Evolutionary conservation across 345 rosid genomes (phyloP), one percentile per base, ranked within the genome.

Genomic region (Excoecaria cochinchinensis): DNA sequence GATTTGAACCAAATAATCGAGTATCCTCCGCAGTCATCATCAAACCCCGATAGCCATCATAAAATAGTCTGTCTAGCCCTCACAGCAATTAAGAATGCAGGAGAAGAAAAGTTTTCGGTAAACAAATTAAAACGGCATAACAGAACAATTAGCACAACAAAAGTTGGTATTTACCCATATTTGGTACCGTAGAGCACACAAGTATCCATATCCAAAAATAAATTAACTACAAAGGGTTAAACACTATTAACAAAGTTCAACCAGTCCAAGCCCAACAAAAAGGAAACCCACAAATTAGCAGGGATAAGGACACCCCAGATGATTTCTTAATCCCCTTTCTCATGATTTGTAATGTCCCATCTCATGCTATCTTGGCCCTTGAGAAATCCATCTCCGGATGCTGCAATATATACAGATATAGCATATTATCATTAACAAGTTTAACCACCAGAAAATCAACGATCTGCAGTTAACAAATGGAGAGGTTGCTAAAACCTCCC

Each of bases 321-420:
- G n/a, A 44, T 13, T 72, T 55, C 47, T 22, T 46, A 14, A 44
- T 22, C 59, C 46, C 56, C 36, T 40, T 9, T 24, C 15, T 3
- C 8, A 69, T 39, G 24, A 9, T 58, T 58, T 9, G 11, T 51
- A 40, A 53, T 57, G 1, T 63, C 31, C 51, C 58, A 9, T 38
- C 36, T 60, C 78, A 92, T 61, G 87, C 74, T 14, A 93, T 78
- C 91, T 95, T 93, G 57, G 98, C 94, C 79, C 79, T 84, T 40
- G 98, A 85, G 84, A 93, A 95, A 81, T 95, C 99, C 99, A 95
- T 90, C 89, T 95, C 97, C 2, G 99, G 99, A 77, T 93, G 98
- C 98, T 93, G 97, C 85, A 73, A 12, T 5, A 74, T 53, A 76
- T 4, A 0, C 44, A 52, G 39, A 1, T 57, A 46, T 19, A n/a